Percentiles rank a stretch among this genome's conserved stretches.
Conservation (phyloP, 2,329 filamentous ascomycete genomes). For the Aspergillus phoenicis region DNA sequence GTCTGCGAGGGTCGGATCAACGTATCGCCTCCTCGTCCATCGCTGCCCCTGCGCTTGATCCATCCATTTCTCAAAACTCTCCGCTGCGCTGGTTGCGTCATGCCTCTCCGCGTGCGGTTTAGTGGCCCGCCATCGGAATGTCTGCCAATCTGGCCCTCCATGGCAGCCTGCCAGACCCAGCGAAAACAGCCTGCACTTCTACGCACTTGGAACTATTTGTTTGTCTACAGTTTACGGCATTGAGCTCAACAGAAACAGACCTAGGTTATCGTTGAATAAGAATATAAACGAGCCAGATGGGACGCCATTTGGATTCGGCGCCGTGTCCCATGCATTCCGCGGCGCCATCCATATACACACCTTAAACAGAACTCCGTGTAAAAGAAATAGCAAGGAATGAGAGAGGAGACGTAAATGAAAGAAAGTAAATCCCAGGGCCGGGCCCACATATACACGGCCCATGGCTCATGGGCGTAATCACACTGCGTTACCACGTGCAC, state of each 20-base stretch:
- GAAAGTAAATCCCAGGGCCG: not conserved
- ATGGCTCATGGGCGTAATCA: not conserved
- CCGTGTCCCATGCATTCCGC: not conserved
- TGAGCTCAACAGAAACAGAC: not conserved
- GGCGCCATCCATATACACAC: not conserved
- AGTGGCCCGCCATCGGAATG: conserved; percentile 15
- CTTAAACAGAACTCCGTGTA: not conserved
- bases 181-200: not conserved
- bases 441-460: not conserved
- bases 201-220: not conserved
- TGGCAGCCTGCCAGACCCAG: not conserved
- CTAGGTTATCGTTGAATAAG: not conserved
- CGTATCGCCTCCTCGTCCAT: conserved; percentile 1
- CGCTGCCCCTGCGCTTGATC: not conserved
- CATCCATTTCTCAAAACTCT: not conserved
- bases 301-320: not conserved
- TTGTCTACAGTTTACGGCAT: not conserved
- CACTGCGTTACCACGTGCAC: conserved; percentile 1
- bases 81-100: conserved; percentile 16
- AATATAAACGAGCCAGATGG: not conserved
- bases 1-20: not conserved
- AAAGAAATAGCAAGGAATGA: not conserved
- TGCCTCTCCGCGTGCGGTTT: conserved; percentile 14
- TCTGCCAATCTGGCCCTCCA: not conserved
- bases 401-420: not conserved